phyloP scores from a whole-genome alignment of 805 yeast genomes.

The Yarrowia keelungensis region DNA sequence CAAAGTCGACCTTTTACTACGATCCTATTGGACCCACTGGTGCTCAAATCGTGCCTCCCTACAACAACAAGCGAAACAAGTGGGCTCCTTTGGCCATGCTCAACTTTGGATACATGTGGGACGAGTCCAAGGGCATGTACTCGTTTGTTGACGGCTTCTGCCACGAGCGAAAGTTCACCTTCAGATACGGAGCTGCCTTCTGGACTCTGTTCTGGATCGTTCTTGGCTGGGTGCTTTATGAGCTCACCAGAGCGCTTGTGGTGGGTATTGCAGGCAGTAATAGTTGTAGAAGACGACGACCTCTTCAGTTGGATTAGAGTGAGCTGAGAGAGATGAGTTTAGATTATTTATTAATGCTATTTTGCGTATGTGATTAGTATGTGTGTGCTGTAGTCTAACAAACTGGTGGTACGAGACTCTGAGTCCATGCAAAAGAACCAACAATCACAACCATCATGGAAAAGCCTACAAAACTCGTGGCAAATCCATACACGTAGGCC shows the following conservation, averaged over 20 bases:
- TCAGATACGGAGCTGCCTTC: slow-evolving; percentile 40
- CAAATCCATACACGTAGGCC: slow-evolving; percentile 24
- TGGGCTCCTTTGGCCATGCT: slow-evolving; percentile 43
- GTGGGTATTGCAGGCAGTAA: slow-evolving; percentile 12
- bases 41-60: slow-evolving; percentile 39
- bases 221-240: slow-evolving; percentile 34
- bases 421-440: slow-evolving; percentile 29
- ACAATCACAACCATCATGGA: slow-evolving; percentile 15
- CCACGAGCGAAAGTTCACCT: slow-evolving; percentile 41
- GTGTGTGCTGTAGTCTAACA: not conserved
- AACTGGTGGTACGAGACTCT: not conserved
- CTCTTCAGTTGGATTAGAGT: slow-evolving; percentile 23
- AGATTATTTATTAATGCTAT: slow-evolving; percentile 6
- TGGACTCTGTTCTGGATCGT: slow-evolving; percentile 40
- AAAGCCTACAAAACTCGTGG: slow-evolving; percentile 7
- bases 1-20: slow-evolving; percentile 38
- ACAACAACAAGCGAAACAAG: slow-evolving; percentile 41
- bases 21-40: slow-evolving; percentile 43
- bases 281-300: slow-evolving; percentile 21
- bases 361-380: not conserved
- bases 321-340: not conserved
- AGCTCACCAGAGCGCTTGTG: slow-evolving; percentile 6
- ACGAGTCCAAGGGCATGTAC: slow-evolving; percentile 44
- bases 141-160: slow-evolving; percentile 45
- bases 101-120: slow-evolving; percentile 44